Evolutionary conservation across 768 basidiomycete genomes (phyloP), one percentile per base, ranked within the genome.

Genomic region (Crassisporium funariophilum): DNA sequence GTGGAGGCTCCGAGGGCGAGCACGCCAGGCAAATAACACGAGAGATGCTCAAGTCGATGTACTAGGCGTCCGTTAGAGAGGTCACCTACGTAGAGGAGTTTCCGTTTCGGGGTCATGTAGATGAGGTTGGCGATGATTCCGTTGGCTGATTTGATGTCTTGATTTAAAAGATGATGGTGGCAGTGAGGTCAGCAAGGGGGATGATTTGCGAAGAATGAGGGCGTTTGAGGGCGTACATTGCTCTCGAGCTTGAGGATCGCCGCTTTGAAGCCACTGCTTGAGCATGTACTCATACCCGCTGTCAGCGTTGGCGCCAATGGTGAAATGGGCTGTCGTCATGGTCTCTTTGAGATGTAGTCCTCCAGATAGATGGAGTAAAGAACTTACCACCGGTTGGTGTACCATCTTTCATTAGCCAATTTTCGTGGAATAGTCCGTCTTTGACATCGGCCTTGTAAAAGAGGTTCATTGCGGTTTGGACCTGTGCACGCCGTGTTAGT

Each of bases 231-330:
- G 62, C 76, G 22, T 61, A 84, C 83, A 85, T 67, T 83, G 73
- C n/a, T 74, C 72, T 24, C 66, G 65, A 1, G 71, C 70, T 41
- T 68, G 66, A 15, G 56, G 60, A 49, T 85, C 83, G 1, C 71
- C 75, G 1, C 70, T 76, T 10, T 83, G 63, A 11, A 86, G 70
- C 56, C 76, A 86, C 53, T 82, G 80, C 53, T 86, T 86, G 25
- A 86, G 72, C 4, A 85, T 65, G 56, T 86, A 86, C 60, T 86
- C 84, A 54, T 86, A 82, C 10, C 75, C 83, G 49, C 83, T 84
- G 56, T 86, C 84, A 1, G 77, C 76, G 8, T 61, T 71, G 1
- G 81, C 82, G 15, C 83, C 84, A 23, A 83, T 73, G 2, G 79
- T 72, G 41, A 75, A 72, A 20, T 73, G 71, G 5, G 49, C 74